Percentiles rank a stretch among this genome's conserved stretches.
Conservation (phyloP, 805 yeast genomes). For the Ogataea wickerhamii region DNA sequence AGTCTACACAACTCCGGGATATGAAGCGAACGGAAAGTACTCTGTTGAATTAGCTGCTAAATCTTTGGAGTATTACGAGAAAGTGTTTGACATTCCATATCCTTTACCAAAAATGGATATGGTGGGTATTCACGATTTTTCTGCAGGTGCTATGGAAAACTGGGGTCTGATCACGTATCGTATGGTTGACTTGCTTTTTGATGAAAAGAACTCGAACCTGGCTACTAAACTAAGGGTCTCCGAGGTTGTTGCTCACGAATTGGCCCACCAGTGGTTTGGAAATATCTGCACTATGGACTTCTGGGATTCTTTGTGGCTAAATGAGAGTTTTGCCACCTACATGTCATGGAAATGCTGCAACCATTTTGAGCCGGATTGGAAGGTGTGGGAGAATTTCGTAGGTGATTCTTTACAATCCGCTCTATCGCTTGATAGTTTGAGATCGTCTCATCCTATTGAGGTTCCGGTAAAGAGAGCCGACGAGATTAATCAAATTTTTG, state of each 20-base stretch:
- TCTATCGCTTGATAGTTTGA: conserved; percentile 51
- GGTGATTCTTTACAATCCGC: conserved; percentile 54
- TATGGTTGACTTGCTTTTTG: conserved; percentile 51
- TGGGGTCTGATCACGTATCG: conserved; percentile 81
- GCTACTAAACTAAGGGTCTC: conserved; percentile 67
- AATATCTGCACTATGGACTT: conserved; percentile 87
- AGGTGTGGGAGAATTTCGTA: conserved; percentile 61
- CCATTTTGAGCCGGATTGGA: conserved; percentile 75
- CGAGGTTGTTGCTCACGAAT: conserved; percentile 80
- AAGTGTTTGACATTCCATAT: conserved; percentile 50
- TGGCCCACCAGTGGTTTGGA: conserved; percentile 95
- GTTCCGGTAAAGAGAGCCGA: conserved; percentile 81
- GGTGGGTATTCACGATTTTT: conserved; percentile 74
- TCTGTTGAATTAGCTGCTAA: conserved; percentile 51
- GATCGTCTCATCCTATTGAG: conserved; percentile 77
- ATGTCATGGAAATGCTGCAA: conserved; percentile 72
- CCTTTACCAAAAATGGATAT: conserved; percentile 84
- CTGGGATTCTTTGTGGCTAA: conserved; percentile 92
- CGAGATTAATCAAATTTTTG: conserved; percentile 80
- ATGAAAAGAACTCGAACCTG: conserved; percentile 44
- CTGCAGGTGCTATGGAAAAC: conserved; percentile 90
- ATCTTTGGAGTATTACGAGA: conserved; percentile 49
- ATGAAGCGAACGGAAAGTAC: conserved; percentile 41
- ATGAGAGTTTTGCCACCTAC: conserved; percentile 90
- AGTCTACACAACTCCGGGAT: conserved; percentile 52